Evolutionary conservation across 306 rosid genomes (phyloP), one percentile per base, ranked within the genome.

Genomic region (Quercus agrifolia): DNA sequence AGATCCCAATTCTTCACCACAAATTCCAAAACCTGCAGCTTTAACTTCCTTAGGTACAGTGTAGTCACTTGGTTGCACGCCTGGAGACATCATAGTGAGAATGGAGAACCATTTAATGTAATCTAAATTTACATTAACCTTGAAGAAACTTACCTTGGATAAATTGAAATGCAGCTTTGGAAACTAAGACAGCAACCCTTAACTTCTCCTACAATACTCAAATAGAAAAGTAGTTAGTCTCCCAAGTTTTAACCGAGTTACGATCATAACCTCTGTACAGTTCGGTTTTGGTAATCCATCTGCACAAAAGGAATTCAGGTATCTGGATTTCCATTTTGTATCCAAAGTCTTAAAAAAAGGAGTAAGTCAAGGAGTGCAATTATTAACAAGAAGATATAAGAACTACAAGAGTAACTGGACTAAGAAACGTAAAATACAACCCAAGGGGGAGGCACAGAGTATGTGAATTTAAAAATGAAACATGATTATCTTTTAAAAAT

Each of bases 111-210:
- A 19, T 69, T 77, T 74, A 33, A 5, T 33, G 5, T 33, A 33
- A 33, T 33, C 38, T 33, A 33, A 33, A 33, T 33, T 33, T 33
- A 33, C 38, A 33, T 33, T 33, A 33, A 33, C 38, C 6, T 33
- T 33, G 38, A 33, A 33, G 38, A 33, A 33, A 33, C 38, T 66
- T 35, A 83, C 98, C 92, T 81, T 85, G 91, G 71, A 90, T 82
- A 81, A 95, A 96, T 30, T 91, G 98, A 81, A 89, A 58, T 78
- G 99, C 97, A 41, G 96, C 98, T 87, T 86, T 89, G 58, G 99
- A 96, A 84, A 96, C 99, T 83, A 96, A 85, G 78, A 96, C 92
- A 63, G 90, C 97, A 56, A 93, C 44, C 87, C 93, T 84, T 75
- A 92, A 68, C 82, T 92, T 92, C 84, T 94, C 99, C 98, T 92